Conservation (phyloP, 352 stramenopile species). For the Globisporangium recalcitrans region DNA sequence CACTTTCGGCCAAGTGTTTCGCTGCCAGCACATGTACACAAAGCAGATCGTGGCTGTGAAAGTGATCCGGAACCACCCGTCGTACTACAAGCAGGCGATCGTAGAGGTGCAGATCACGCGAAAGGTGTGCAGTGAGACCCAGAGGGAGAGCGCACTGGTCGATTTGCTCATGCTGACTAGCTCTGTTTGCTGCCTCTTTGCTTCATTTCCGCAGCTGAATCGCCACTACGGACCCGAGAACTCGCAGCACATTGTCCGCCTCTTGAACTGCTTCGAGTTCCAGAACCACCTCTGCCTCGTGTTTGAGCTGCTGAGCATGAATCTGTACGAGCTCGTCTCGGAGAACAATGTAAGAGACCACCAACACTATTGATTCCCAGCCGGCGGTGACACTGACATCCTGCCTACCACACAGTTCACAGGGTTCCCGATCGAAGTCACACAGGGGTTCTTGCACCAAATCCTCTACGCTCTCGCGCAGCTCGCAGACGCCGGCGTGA, state of each 20-base stretch:
- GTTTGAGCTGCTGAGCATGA: slow-evolving; percentile 91
- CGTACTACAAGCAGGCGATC: slow-evolving; percentile 88
- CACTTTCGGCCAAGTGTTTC: slow-evolving; percentile 58
- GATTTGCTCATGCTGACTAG: no score
- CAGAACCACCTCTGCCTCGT: slow-evolving; percentile 92
- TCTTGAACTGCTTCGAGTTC: slow-evolving; percentile 91
- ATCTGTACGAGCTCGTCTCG: slow-evolving; percentile 93
- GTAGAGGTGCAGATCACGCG: slow-evolving; percentile 92
- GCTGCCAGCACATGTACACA: slow-evolving; percentile 38
- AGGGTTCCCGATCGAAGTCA: slow-evolving; percentile 80
- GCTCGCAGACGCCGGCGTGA: slow-evolving; percentile 89
- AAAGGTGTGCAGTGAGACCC: slow-evolving; percentile 58
- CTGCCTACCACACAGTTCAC: slow-evolving; percentile 35
- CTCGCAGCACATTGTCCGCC: slow-evolving; percentile 70
- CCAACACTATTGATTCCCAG: not conserved
- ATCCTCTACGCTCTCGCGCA: slow-evolving; percentile 85
- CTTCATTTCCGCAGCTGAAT: slow-evolving; percentile 22
- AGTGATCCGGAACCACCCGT: slow-evolving; percentile 96
- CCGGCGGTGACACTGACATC: not conserved
- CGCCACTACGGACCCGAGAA: slow-evolving; percentile 17
- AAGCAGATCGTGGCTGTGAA: slow-evolving; percentile 91
- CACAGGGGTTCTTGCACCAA: slow-evolving; percentile 91
- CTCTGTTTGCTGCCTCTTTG: not conserved
- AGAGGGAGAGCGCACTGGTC: slow-evolving; percentile 60
- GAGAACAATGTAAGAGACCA: slow-evolving; percentile 68